Base-by-base conservation (phyloP, 2,329 filamentous ascomycete species). In the Xylaria sp. region DNA sequence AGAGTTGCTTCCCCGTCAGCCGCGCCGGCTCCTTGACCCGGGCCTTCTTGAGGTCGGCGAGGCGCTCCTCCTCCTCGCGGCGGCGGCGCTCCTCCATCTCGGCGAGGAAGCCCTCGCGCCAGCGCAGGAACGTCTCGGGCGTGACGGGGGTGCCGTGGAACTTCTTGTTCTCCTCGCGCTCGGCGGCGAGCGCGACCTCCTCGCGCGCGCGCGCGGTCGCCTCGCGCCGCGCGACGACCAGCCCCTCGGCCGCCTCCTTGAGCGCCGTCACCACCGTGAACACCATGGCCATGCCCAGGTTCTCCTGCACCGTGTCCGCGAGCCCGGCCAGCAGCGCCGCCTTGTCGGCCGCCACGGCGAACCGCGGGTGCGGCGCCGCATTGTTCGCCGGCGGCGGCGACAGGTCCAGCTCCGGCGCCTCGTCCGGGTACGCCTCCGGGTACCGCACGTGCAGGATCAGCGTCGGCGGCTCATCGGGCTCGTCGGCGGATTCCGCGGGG, bases 281-380 rank as follows among this genome's bases (percentile, higher is more conserved):
- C 1, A 99, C 78, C 94, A 99, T 99, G 50, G 92, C 90, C 88
- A 97, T 97, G 59, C 94, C 94, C 55, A 97, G 76, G 64, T 92
- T 97, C 72, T 99, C 94, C 70, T 94, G 87, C 34, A 97, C 89
- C 0, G 88, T 90, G 16, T 88, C 85, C 38, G 85, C 73, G 11
- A 97, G 78, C 1, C 83, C 82, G 46, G 86, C 79, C 16, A 97
- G 82, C 13, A 99, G 84, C 48, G 75, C 74, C 17, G 84, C 79
- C 69, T 91, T 91, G 78, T 99, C 94, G 44, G 89, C 85, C 65
- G 88, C 82, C 43, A 97, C 80, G 69, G 88, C 89, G 72, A 99
- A 87, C 67, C 89, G 83, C 22, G 84, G 81, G 72, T 96, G 84
- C 63, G 83, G 82, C 8, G 83, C 72, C 18, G 85, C 75, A 73